Percentiles rank a stretch among this genome's conserved stretches.
phyloP scores from a whole-genome alignment of 192 early-diverging fungal genomes.

The Coemansia sp. region DNA sequence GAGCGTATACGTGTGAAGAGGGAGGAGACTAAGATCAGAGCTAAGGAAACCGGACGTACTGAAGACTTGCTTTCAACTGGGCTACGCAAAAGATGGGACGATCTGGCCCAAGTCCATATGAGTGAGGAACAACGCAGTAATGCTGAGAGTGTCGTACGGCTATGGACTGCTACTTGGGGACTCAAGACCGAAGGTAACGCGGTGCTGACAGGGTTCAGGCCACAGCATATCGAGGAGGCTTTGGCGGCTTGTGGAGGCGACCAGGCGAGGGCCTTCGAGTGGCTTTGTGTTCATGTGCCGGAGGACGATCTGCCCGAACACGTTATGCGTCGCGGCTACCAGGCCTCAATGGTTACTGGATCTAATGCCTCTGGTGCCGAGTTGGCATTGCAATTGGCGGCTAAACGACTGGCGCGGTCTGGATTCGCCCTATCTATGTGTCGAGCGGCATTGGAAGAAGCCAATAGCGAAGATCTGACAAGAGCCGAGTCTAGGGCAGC shows the following conservation, averaged over 20 bases:
- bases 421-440: slow-evolving; percentile 29
- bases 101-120: slow-evolving; percentile 70
- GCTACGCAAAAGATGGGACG: slow-evolving; percentile 39
- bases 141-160: slow-evolving; percentile 73
- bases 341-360: slow-evolving; percentile 17
- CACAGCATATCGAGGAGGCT: slow-evolving; percentile 76
- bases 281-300: slow-evolving; percentile 89
- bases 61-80: slow-evolving; percentile 31
- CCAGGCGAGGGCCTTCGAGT: slow-evolving; percentile 67
- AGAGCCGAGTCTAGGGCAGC: slow-evolving; percentile 24
- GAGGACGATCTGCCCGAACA: slow-evolving; percentile 72
- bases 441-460: neutral
- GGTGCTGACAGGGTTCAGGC: slow-evolving; percentile 66
- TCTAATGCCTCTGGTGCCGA: neutral
- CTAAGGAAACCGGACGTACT: slow-evolving; percentile 43
- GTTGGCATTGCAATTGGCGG: slow-evolving; percentile 14
- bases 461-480: neutral
- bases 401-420: slow-evolving; percentile 26
- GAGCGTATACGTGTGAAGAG: slow-evolving; percentile 9
- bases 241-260: slow-evolving; percentile 59
- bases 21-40: slow-evolving; percentile 46
- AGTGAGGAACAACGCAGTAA: slow-evolving; percentile 59
- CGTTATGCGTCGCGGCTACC: slow-evolving; percentile 33
- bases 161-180: slow-evolving; percentile 42
- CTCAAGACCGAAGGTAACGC: neutral